Evolutionary conservation across 2,329 filamentous ascomycete genomes (phyloP).

Genomic region (Aspergillus sp.): DNA sequence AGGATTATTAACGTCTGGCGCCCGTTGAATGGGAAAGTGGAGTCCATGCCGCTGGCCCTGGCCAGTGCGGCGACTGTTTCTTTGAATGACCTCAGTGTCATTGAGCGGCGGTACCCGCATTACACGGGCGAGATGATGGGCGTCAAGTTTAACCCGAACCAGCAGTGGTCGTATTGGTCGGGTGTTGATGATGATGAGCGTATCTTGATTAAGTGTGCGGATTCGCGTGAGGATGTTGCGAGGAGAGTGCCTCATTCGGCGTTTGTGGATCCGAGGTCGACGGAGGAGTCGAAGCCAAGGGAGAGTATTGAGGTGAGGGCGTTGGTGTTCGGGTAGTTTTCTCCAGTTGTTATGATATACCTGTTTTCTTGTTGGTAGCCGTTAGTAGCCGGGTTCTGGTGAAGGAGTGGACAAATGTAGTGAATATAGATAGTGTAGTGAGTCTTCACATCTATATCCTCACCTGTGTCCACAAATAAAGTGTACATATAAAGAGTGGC

Average conservation of each 20-base stretch:
- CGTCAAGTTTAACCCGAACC: conserved; percentile 60
- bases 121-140: conserved; percentile 73
- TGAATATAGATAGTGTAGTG: too few species aligned
- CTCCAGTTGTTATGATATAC: too few species aligned
- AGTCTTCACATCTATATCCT: too few species aligned
- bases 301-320: conserved; percentile 90
- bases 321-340: conserved; percentile 67
- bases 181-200: conserved; percentile 73
- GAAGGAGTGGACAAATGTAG: too few species aligned
- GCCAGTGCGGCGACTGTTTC: conserved; percentile 46
- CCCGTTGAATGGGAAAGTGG: conserved; percentile 60
- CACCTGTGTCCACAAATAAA: too few species aligned
- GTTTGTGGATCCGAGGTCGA: conserved; percentile 73
- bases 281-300: conserved; percentile 66
- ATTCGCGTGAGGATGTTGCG: conserved; percentile 50
- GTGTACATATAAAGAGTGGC: too few species aligned
- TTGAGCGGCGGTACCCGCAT: conserved; percentile 72
- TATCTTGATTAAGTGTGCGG: conserved; percentile 76
- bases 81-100: conserved; percentile 60
- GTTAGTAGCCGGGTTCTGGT: too few species aligned
- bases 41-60: conserved; percentile 57
- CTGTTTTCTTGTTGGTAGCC: too few species aligned
- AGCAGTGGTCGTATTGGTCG: conserved; percentile 78
- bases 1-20: conserved; percentile 89
- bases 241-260: conserved; percentile 67